Conservation (phyloP, 495 filamentous ascomycete species). For the Elasticomyces elasticus region DNA sequence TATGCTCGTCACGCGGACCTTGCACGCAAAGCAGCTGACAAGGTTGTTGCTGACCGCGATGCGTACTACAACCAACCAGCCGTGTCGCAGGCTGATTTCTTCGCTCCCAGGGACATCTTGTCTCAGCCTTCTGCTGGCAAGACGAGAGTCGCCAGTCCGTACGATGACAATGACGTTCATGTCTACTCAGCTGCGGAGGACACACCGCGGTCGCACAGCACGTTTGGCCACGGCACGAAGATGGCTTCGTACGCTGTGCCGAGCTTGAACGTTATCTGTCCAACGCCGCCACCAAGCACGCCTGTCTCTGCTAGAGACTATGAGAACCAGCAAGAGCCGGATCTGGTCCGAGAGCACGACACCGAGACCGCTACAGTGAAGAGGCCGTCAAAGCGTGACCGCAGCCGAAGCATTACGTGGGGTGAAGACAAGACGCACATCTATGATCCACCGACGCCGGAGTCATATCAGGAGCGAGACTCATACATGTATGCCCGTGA, state of each 20-base stretch:
- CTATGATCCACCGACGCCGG: slow-evolving; percentile 31
- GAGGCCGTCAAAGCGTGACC: not conserved
- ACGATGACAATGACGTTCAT: slow-evolving; percentile 24
- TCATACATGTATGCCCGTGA: slow-evolving; percentile 7
- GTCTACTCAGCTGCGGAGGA: slow-evolving; percentile 22
- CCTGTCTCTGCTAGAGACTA: slow-evolving; percentile 14
- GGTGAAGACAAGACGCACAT: slow-evolving; percentile 30
- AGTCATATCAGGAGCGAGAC: slow-evolving; percentile 26
- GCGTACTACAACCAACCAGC: slow-evolving; percentile 10
- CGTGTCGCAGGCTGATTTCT: slow-evolving; percentile 24
- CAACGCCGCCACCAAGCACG: slow-evolving; percentile 29
- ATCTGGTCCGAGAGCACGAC: slow-evolving; percentile 12
- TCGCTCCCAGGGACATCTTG: slow-evolving; percentile 19
- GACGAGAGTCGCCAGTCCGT: slow-evolving; percentile 7
- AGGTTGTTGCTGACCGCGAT: slow-evolving; percentile 20
- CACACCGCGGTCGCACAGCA: slow-evolving; percentile 1
- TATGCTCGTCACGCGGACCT: slow-evolving; percentile 6
- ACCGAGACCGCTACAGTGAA: not conserved
- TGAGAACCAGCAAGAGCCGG: slow-evolving; percentile 17
- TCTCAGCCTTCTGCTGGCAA: slow-evolving; percentile 11
- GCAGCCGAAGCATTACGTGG: slow-evolving; percentile 30
- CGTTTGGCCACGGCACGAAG: not conserved
- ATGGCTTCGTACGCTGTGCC: slow-evolving; percentile 28
- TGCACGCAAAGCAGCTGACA: slow-evolving; percentile 11
- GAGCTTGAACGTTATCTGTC: slow-evolving; percentile 30